These are phyloP conservation scores for Acanthamoeba royreba DNA, from an alignment of 208 protist species.

Conservation along the genomic window DNA sequence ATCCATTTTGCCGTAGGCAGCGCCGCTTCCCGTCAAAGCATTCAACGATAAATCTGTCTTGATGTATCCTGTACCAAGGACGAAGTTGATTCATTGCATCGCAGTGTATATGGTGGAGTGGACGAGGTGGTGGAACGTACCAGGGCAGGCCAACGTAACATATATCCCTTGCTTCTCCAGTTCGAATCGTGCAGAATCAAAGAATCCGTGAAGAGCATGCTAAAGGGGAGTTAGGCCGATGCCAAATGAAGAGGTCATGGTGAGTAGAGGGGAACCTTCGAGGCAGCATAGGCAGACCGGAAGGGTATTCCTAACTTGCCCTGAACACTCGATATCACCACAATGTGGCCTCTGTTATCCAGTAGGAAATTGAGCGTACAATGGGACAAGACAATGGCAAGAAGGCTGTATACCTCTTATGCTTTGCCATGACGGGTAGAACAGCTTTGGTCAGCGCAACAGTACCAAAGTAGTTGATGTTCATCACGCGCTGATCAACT, in stretches of 20 bases:
- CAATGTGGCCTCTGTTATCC: background rate
- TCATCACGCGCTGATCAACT: conserved; percentile 19
- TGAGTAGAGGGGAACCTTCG: background rate
- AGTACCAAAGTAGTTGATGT: conserved; percentile 24
- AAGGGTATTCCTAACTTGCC: conserved; percentile 17
- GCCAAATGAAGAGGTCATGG: too few species aligned
- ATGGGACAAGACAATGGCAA: background rate
- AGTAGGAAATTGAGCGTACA: background rate
- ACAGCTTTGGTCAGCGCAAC: conserved; percentile 8
- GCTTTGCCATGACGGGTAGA: background rate
- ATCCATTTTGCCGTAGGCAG: conserved; percentile 54
- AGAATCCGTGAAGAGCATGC: conserved; percentile 61
- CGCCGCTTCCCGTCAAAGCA: conserved; percentile 31
- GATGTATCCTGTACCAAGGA: conserved; percentile 48
- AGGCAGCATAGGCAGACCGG: conserved; percentile 6
- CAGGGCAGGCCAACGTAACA: conserved; percentile 43
- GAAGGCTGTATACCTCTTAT: background rate
- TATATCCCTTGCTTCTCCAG: background rate
- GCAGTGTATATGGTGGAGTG: background rate
- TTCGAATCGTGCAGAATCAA: conserved; percentile 51
- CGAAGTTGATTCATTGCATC: background rate
- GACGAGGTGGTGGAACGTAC: background rate
- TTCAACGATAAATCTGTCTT: conserved; percentile 52
- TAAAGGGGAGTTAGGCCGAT: background rate
- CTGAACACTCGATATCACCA: conserved; percentile 18